phyloP scores from a whole-genome alignment of 495 filamentous ascomycete species.

The Aspergillus wentii region DNA sequence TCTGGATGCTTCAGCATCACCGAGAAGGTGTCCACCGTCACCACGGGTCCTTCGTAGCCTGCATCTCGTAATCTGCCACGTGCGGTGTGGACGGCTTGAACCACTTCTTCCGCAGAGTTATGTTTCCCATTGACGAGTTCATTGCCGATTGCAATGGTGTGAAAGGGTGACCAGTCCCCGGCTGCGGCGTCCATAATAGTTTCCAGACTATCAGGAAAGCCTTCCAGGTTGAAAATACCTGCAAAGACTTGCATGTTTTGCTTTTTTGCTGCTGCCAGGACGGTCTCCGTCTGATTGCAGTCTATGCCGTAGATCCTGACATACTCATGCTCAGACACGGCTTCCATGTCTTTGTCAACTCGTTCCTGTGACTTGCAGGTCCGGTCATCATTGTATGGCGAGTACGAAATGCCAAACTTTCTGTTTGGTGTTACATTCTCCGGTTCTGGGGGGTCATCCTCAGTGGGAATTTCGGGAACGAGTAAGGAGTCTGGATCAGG shows the following conservation, averaged over 20 bases:
- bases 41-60: constrained; percentile 70
- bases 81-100: constrained; percentile 50
- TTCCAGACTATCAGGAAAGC: constrained; percentile 48
- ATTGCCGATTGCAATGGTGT: constrained; percentile 75
- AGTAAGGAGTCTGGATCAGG: constrained; percentile 2
- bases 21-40: constrained; percentile 73
- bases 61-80: constrained; percentile 49
- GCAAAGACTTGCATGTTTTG: constrained; percentile 64
- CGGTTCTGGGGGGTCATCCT: constrained; percentile 4
- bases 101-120: constrained; percentile 46
- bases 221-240: constrained; percentile 63
- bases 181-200: constrained; percentile 50
- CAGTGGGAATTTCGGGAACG: constrained; percentile 7
- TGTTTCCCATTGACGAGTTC: constrained; percentile 66
- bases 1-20: constrained; percentile 59
- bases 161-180: constrained; percentile 57
- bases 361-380: constrained; percentile 62
- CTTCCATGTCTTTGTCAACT: constrained; percentile 56
- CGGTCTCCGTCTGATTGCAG: constrained; percentile 63
- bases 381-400: constrained; percentile 62
- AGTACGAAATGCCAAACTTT: constrained; percentile 61
- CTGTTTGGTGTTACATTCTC: constrained; percentile 1
- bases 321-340: constrained; percentile 23
- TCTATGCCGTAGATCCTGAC: constrained; percentile 79
- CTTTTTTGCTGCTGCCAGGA: constrained; percentile 52